Base-by-base conservation (phyloP, 1,284 basidiomycete species). In the Cryptococcus floricola region DNA sequence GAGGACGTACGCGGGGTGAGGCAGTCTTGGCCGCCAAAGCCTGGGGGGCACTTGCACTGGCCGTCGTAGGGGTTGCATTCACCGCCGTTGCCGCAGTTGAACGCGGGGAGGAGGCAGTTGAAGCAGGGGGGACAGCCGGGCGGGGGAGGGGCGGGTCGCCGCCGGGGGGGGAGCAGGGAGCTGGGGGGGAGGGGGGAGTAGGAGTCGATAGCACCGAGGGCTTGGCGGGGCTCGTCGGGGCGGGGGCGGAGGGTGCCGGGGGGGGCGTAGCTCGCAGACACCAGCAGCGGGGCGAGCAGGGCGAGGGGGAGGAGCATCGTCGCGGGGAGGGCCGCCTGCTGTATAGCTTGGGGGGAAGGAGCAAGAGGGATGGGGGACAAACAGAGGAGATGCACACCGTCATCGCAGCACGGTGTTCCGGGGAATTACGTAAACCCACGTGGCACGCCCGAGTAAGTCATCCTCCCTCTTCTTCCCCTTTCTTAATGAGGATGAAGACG, bases 21-120 rank as follows among this genome's bases (percentile, higher is more conserved):
- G 75, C 92, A 95, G 72, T 94, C 91, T 42, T 91, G 87, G 0
- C 91, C 91, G 14, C 90, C 89, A 82, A 91, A 96, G 41, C 92
- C 92, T 49, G 87, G 81, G 0, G 90, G 90, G 73, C 92, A 96
- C 69, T 87, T 84, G 76, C 91, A 96, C 68, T 91, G 89, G 0
- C 91, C 92, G 70, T 94, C 87, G 71, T 87, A 94, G 48, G 84
- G 80, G 73, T 90, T 87, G 76, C 92, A 96, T 54, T 86, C 81
- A 37, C 89, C 91, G 63, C 85, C 92, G 70, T 91, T 88, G 3
- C 87, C 88, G 69, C 90, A 93, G 2, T 81, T 86, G 75, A 91
- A 92, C 4, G 83, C 86, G 1, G 89, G 88, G 1, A 93, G 79
- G 57, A 87, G 80, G 71, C 90, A 93, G 74, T 93, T 91, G 81